A percentile compares a stretch with the other conserved stretches of the same genome.
These are phyloP conservation scores for Euryodendron excelsum DNA, from an alignment of 148 eudicot species.

Conservation along the genomic window DNA sequence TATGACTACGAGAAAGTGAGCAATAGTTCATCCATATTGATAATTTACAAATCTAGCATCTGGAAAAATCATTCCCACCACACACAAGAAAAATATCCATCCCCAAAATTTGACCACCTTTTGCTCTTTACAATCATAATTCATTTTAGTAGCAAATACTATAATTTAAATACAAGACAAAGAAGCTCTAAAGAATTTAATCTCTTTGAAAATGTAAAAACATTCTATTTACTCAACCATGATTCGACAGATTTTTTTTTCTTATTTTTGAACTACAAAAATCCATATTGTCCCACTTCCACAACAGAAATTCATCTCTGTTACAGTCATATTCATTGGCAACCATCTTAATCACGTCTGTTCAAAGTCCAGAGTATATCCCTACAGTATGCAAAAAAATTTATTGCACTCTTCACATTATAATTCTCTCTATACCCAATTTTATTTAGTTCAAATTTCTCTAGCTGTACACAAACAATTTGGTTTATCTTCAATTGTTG, in stretches of 20 bases:
- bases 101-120: neutral
- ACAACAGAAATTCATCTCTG: no score
- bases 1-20: neutral
- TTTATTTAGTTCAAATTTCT: no score
- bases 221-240: no score
- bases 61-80: neutral
- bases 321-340: no score
- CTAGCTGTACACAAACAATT: neutral
- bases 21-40: neutral
- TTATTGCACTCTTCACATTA: neutral
- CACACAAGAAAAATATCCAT: neutral
- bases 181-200: no score
- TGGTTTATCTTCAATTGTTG: neutral
- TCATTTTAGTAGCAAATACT: neutral
- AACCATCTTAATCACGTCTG: no score
- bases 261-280: no score
- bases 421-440: no score
- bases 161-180: neutral
- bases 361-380: no score
- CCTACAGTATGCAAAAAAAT: neutral
- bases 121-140: neutral
- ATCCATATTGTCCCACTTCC: no score
- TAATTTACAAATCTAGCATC: neutral
- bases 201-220: no score
- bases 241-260: no score